Evolutionary conservation across 108 stramenopile genomes (phyloP).

Genomic region (Skeletonema grethae): DNA sequence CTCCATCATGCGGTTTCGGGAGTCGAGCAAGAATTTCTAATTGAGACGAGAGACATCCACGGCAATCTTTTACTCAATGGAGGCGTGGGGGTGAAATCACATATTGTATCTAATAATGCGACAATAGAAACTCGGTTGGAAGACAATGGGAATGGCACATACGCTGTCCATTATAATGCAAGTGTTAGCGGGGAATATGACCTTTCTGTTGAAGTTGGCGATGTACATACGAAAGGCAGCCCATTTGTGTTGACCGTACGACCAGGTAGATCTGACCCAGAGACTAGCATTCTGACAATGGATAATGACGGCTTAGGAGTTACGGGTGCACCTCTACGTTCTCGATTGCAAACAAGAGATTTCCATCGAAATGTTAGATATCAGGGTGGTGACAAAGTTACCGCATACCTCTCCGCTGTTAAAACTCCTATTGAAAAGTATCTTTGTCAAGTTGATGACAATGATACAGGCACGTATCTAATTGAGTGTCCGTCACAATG

Average conservation of each 20-base stretch:
- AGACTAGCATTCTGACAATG: neutral
- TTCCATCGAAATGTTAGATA: slow-evolving; percentile 6
- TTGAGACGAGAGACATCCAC: slow-evolving; percentile 20
- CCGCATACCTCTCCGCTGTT: slow-evolving; percentile 12
- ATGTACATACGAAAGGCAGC: slow-evolving; percentile 6
- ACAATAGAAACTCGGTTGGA: neutral
- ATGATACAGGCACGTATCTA: slow-evolving; percentile 9
- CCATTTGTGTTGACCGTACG: slow-evolving; percentile 19
- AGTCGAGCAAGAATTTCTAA: slow-evolving; percentile 16
- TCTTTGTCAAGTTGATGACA: slow-evolving; percentile 3
- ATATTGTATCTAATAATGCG: neutral
- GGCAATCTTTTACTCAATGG: slow-evolving; percentile 17
- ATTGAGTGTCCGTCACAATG: slow-evolving; percentile 11
- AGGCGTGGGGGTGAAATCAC: neutral
- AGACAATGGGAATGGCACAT: slow-evolving; percentile 15
- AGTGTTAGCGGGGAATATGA: slow-evolving; percentile 4
- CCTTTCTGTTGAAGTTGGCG: slow-evolving; percentile 11
- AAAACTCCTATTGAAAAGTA: neutral
- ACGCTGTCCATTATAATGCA: slow-evolving; percentile 7
- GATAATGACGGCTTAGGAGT: slow-evolving; percentile 1
- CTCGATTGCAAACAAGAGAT: slow-evolving; percentile 23
- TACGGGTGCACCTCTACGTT: slow-evolving; percentile 4
- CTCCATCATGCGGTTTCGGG: slow-evolving; percentile 18
- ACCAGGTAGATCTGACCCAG: slow-evolving; percentile 16
- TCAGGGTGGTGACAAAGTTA: slow-evolving; percentile 14